Evolutionary conservation across 106 monocot genomes (phyloP).

Genomic region (Cymbidium sinense): DNA sequence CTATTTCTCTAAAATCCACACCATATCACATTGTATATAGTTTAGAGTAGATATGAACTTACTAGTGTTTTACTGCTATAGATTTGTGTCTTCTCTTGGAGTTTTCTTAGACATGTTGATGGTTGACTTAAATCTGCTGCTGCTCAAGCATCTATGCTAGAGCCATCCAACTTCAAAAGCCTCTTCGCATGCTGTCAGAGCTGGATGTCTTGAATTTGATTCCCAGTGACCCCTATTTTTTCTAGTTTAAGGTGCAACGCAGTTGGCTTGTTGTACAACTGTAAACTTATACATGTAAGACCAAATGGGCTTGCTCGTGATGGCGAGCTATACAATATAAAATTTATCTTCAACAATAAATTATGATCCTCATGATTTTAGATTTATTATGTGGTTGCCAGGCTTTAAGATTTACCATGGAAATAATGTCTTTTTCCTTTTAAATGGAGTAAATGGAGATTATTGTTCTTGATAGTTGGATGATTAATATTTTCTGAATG

Average conservation of each 20-base stretch:
- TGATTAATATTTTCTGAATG: not conserved
- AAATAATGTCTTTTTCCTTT: not conserved
- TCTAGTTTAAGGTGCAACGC: not conserved
- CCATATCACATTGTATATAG: too few relatives aligned
- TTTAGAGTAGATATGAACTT: too few relatives aligned
- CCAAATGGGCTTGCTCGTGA: not conserved
- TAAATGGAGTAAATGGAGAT: not conserved
- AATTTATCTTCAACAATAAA: not conserved
- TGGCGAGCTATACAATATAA: not conserved
- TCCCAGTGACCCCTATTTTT: not conserved
- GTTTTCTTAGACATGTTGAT: too few relatives aligned
- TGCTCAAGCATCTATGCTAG: too few relatives aligned
- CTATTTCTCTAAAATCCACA: too few relatives aligned
- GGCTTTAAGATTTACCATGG: not conserved
- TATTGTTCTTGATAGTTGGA: not conserved
- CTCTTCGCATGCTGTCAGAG: too few relatives aligned
- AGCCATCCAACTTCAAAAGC: too few relatives aligned
- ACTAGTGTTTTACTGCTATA: too few relatives aligned
- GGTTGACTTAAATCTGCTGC: too few relatives aligned
- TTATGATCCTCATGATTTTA: not conserved
- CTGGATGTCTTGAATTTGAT: too few relatives aligned
- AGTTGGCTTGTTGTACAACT: not conserved
- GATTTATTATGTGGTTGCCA: not conserved
- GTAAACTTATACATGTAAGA: not conserved
- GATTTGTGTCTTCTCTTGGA: too few relatives aligned